Base-by-base conservation (phyloP, 2,329 filamentous ascomycete genomes). In the Calonectria pseudoturangicola region DNA sequence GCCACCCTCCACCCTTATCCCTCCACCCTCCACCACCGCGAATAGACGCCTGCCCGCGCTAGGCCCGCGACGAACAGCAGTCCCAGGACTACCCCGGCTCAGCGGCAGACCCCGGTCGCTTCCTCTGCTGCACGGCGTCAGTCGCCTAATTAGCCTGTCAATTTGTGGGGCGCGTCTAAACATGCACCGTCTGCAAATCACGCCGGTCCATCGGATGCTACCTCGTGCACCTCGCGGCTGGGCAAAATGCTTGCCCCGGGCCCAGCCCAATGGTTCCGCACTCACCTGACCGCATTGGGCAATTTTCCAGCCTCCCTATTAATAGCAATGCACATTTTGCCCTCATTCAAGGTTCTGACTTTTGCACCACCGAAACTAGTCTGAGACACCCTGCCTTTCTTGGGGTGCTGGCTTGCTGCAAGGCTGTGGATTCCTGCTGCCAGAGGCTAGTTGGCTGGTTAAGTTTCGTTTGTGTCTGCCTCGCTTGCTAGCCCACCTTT, bases 131-230 rank as follows among this genome's bases (percentile, higher is more conserved):
- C 72, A 79, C 69, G 64, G 76, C 77, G 77, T 65, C 75, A 79
- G 74, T 78, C 77, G 77, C 66, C 74, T 79, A 79, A 73, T 70
- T 48, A 50, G 50, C 50, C 21, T 28, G 54, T 41, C 33, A 60
- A 60, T 56, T 36, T 28, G 54, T 66, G 39, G 66, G 28, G 41
- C 77, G 77, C 77, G 77, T 48, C 72, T 76, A 76, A 73, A 58
- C 33, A 28, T 54, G 43, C 72, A 77, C 69, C 75, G 65, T 68
- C 75, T 36, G 41, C 77, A 76, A 79, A 79, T 77, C 77, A 79
- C 30, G 73, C 65, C 62, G 70, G 58, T 33, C 36, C 66, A 71
- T 27, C 65, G 43, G 18, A 27, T 51, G 66, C 21, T 33, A 39
- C 67, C 28, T 21, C 15, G 60, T 33, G 16, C 43, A 12, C 45